Evolutionary conservation across 2,329 filamentous ascomycete species (phyloP), one percentile per base, ranked within the genome.

Genomic region (Fusarium citri): DNA sequence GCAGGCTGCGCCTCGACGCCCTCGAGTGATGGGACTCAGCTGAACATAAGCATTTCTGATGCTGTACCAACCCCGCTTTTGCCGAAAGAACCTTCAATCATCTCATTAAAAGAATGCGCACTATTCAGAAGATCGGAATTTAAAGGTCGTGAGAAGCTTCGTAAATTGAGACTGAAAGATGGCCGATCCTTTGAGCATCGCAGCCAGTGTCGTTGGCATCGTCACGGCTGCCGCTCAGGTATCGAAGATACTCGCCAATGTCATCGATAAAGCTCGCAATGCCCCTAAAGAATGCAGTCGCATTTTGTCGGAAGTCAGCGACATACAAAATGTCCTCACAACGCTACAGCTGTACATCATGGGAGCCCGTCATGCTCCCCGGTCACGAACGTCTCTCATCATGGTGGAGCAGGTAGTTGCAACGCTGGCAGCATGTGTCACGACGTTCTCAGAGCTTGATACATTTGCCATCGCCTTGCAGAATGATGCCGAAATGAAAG

Each of bases 321-420:
- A 43, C 11, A 61, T 56, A 22, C 23, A 26, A 6, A 61, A 56
- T 42, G n/a, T 56, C 8, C 31, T 56, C 6, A 12, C 12, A 4
- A 23, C 51, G 2, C 57, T 62, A 14, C 57, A 62, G 14, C 15
- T 57, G 4, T 57, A 41, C 23, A 50, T 59, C 12, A 11, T 59
- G 8, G 55, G 55, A 2, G 30, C 45, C 5, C 40, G 25, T 4
- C 25, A 50, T 31, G 50, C 55, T 20, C n/a, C 40, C 20, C 28
- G 26, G 22, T 59, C 60, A 7, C 34, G 64, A 16, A 64, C 50
- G 6, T 59, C 59, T 11, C 55, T 64, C n/a, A 56, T 64, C 20
- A 54, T 64, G 64, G 64, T 64, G 31, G 55, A 56, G 15, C 64
- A 67, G n/a, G 60, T 67, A 14, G 60, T 64, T 14, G 55, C 34